Percentiles rank a stretch among this genome's conserved stretches.
Conservation (phyloP, 2,329 filamentous ascomycete species). For the Bisporella sp. region DNA sequence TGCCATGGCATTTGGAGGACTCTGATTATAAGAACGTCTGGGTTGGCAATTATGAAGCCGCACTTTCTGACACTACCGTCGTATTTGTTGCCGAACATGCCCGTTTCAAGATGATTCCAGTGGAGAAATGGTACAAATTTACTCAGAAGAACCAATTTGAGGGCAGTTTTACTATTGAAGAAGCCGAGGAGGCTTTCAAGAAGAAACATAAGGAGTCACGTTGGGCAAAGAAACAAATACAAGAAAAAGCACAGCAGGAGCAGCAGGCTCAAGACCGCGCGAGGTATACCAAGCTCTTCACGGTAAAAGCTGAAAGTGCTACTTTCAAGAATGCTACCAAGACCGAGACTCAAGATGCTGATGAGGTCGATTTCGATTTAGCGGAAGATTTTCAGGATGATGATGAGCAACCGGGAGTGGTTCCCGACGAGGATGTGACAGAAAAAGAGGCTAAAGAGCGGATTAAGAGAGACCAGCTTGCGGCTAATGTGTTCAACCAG, state of each 20-base stretch:
- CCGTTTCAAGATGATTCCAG: constrained; percentile 76
- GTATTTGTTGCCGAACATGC: constrained; percentile 65
- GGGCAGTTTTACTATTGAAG: constrained; percentile 64
- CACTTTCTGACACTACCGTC: constrained; percentile 78
- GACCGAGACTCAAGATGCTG: constrained; percentile 62
- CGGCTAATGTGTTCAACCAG: constrained; percentile 74
- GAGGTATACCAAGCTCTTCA: constrained; percentile 35
- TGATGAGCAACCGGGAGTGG: constrained; percentile 70
- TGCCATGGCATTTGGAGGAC: constrained; percentile 96
- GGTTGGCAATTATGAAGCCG: constrained; percentile 85
- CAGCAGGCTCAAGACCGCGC: constrained; percentile 46
- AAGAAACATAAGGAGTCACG: constrained; percentile 70
- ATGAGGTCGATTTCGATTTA: constrained; percentile 59
- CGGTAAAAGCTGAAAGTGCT: constrained; percentile 61
- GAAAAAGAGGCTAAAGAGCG: constrained; percentile 62
- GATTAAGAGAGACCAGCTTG: constrained; percentile 75
- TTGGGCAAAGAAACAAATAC: constrained; percentile 68
- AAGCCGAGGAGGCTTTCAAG: constrained; percentile 77
- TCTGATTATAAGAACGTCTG: constrained; percentile 93
- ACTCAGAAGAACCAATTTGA: constrained; percentile 73
- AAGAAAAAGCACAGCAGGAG: constrained; percentile 47
- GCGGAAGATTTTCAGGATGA: constrained; percentile 80
- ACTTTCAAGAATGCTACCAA: constrained; percentile 56
- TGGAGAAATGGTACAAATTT: constrained; percentile 96
- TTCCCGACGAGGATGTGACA: constrained; percentile 72